These are phyloP conservation scores for Starmerella sp. DNA, from an alignment of 805 yeast genomes.

Conservation along the genomic window DNA sequence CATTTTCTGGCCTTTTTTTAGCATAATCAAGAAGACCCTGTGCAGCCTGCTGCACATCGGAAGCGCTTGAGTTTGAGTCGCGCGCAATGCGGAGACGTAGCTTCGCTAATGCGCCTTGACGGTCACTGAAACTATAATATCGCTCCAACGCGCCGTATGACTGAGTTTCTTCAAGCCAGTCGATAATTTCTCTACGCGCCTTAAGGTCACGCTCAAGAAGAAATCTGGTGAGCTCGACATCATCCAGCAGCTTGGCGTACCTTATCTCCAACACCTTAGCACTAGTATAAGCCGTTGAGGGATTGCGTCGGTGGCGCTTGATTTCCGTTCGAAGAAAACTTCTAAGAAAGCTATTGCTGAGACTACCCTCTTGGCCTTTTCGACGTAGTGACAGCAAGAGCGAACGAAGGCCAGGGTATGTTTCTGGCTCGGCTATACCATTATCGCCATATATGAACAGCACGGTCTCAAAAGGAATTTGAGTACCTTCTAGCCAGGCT, in stretches of 20 bases:
- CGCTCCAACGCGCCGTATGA: constrained; percentile 16
- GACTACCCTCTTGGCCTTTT: background rate
- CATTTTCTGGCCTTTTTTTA: background rate
- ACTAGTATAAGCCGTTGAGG: constrained; percentile 2
- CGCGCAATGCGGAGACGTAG: constrained; percentile 19
- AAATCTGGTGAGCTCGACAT: constrained; percentile 12
- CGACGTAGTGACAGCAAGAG: constrained; percentile 9
- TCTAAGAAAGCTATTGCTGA: constrained; percentile 4
- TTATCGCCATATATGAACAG: constrained; percentile 23
- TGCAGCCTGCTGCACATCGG: constrained; percentile 22
- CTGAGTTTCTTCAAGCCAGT: constrained; percentile 7
- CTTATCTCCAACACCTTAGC: constrained; percentile 6
- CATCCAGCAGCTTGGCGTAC: constrained; percentile 7
- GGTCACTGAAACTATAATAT: constrained; percentile 5
- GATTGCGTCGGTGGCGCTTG: constrained; percentile 5
- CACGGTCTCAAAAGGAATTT: constrained; percentile 29
- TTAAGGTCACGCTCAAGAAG: constrained; percentile 9
- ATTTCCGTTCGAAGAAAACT: constrained; percentile 8
- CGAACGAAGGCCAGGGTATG: constrained; percentile 26
- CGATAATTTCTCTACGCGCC: constrained; percentile 1
- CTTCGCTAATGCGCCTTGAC: constrained; percentile 15
- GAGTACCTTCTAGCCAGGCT: constrained; percentile 30
- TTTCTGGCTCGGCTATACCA: constrained; percentile 23
- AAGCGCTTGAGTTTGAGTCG: background rate
- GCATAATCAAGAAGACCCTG: constrained; percentile 23